Evolutionary conservation across 495 filamentous ascomycete genomes (phyloP).

Genomic region (Penicillium bialowiezense): DNA sequence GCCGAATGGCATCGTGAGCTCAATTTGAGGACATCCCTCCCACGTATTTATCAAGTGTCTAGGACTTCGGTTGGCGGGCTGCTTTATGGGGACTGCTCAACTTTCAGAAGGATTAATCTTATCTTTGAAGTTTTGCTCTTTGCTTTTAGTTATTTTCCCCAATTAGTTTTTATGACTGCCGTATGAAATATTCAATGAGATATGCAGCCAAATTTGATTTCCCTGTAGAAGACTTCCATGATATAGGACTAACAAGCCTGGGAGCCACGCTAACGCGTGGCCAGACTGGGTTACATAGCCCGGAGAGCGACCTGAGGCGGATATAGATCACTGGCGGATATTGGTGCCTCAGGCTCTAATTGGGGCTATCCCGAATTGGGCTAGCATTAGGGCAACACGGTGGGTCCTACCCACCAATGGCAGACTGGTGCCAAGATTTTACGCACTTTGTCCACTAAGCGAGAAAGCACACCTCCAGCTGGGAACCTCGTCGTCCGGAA

Average conservation of each 20-base stretch:
- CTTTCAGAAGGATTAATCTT: constrained; percentile 1
- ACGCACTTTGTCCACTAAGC: constrained; percentile 47
- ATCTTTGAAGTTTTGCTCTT: constrained; percentile 4
- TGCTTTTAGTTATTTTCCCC: constrained; percentile 4
- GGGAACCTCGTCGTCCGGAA: constrained; percentile 20
- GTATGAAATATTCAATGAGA: constrained; percentile 9
- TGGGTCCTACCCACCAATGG: constrained; percentile 24
- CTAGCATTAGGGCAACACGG: constrained; percentile 39
- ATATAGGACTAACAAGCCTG: no score
- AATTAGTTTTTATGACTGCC: constrained; percentile 10
- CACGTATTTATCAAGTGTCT: constrained; percentile 1
- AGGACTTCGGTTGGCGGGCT: background rate
- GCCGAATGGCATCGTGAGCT: constrained; percentile 7
- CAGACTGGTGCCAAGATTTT: constrained; percentile 40
- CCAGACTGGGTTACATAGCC: no score
- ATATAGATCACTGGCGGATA: background rate
- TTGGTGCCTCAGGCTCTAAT: constrained; percentile 9
- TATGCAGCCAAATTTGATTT: background rate
- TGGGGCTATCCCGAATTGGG: constrained; percentile 14
- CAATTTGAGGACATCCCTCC: background rate
- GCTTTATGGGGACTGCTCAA: background rate
- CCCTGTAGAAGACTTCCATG: background rate
- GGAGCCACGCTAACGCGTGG: no score
- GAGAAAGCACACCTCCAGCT: constrained; percentile 34
- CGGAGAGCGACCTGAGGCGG: no score